Conservation (phyloP, 305 asterid species). For the Fraxinus dipetala region DNA sequence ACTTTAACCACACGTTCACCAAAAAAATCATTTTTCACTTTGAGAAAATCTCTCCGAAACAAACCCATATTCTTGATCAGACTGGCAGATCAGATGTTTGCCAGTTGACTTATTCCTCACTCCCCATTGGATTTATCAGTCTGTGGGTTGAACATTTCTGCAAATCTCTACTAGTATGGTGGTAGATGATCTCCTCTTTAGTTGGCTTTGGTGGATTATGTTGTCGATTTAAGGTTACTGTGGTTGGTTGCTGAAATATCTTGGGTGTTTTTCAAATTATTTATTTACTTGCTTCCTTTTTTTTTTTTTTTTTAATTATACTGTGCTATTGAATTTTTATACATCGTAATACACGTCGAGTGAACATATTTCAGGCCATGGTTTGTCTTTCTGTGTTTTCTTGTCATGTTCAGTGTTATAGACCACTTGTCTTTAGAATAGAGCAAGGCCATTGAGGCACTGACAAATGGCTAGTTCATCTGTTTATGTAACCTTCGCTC, state of each 20-base stretch:
- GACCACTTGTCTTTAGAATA: neutral
- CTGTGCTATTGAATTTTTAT: neutral
- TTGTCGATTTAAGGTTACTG: neutral
- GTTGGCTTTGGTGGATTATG: neutral
- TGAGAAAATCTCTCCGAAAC: neutral
- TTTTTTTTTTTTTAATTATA: neutral
- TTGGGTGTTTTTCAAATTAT: neutral
- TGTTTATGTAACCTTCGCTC: neutral
- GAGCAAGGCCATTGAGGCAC: neutral
- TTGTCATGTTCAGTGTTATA: neutral
- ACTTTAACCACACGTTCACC: neutral
- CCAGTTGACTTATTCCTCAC: neutral
- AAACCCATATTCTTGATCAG: neutral
- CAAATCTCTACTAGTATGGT: neutral
- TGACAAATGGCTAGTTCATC: neutral
- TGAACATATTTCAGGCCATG: neutral
- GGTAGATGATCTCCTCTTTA: neutral
- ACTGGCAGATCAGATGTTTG: neutral
- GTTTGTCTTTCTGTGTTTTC: neutral
- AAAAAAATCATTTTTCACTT: neutral
- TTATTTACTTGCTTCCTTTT: neutral
- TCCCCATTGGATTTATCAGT: neutral
- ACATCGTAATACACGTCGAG: neutral
- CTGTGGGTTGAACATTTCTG: neutral
- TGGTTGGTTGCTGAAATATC: neutral